These are phyloP conservation scores for Fistulinella cinereoalba DNA, from an alignment of 1,284 basidiomycete species.

Conservation along the genomic window DNA sequence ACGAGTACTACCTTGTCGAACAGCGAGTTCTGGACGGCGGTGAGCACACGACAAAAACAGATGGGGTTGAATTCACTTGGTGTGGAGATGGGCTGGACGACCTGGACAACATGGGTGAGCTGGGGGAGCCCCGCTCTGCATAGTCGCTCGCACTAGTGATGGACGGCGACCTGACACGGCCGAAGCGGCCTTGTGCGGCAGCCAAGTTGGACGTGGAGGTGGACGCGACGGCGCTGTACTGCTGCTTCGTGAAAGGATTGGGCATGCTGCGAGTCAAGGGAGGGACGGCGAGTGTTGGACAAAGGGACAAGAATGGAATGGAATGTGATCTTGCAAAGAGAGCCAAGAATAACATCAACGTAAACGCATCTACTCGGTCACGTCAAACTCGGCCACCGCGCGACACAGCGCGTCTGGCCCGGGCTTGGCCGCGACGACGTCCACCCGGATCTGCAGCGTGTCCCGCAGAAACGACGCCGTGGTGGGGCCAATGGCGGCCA, in stretches of 20 bases:
- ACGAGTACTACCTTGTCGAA: slow-evolving; percentile 22
- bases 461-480: slow-evolving; percentile 53
- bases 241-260: slow-evolving; percentile 23
- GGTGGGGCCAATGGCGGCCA: slow-evolving; percentile 69
- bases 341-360: slow-evolving; percentile 1
- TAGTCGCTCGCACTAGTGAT: slow-evolving; percentile 15
- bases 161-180: slow-evolving; percentile 19
- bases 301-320: slow-evolving; percentile 4
- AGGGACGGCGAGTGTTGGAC: neutral
- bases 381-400: slow-evolving; percentile 34
- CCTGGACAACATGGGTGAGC: slow-evolving; percentile 14
- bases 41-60: slow-evolving; percentile 2
- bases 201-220: slow-evolving; percentile 23
- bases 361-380: slow-evolving; percentile 14
- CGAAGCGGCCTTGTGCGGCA: slow-evolving; percentile 14
- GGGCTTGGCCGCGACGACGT: slow-evolving; percentile 55
- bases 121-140: slow-evolving; percentile 15
- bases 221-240: slow-evolving; percentile 30
- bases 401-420: slow-evolving; percentile 48
- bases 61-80: slow-evolving; percentile 14
- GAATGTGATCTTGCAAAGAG: neutral
- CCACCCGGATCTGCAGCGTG: slow-evolving; percentile 46
- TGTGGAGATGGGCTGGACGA: slow-evolving; percentile 30
- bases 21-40: slow-evolving; percentile 23
- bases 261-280: slow-evolving; percentile 18